Conservation (phyloP, 352 stramenopile genomes). For the Pythium monospermum region DNA sequence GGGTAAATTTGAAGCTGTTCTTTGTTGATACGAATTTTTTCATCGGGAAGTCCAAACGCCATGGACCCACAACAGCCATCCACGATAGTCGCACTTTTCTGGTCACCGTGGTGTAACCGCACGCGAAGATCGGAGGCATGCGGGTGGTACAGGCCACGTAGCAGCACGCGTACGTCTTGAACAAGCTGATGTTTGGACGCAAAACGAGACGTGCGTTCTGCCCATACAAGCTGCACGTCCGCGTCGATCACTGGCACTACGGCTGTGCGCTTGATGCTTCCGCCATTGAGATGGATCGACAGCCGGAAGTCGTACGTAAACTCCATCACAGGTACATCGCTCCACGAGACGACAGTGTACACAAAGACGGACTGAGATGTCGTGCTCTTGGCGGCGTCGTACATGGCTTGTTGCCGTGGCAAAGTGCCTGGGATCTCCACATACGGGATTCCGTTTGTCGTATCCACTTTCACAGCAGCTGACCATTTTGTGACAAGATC, state of each 20-base stretch:
- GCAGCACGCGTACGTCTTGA: conserved; percentile 36
- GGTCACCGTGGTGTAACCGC: conserved; percentile 44
- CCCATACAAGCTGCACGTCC: conserved; percentile 30
- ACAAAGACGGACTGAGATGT: conserved; percentile 39
- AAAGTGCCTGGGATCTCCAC: conserved; percentile 34
- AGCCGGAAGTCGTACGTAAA: conserved; percentile 44
- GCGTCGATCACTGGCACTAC: conserved; percentile 31
- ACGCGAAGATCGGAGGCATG: conserved; percentile 46
- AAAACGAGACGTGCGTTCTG: conserved; percentile 30
- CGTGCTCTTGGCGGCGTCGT: conserved; percentile 35
- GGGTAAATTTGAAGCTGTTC: conserved; percentile 34
- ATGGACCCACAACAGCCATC: conserved; percentile 34
- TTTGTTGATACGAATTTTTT: conserved; percentile 33
- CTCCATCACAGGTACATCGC: conserved; percentile 19
- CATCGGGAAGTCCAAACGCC: conserved; percentile 42
- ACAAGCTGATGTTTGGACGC: conserved; percentile 60
- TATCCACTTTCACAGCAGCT: conserved; percentile 31
- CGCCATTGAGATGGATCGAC: conserved; percentile 42
- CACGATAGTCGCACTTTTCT: conserved; percentile 36
- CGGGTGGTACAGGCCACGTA: conserved; percentile 68
- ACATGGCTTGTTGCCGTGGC: conserved; percentile 32
- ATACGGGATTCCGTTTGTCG: conserved; percentile 25
- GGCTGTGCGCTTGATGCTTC: conserved; percentile 39
- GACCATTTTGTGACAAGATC: conserved; percentile 66
- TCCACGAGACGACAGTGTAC: conserved; percentile 30